Base-by-base conservation (phyloP, 148 eudicot genomes). In the Rheum nobile region DNA sequence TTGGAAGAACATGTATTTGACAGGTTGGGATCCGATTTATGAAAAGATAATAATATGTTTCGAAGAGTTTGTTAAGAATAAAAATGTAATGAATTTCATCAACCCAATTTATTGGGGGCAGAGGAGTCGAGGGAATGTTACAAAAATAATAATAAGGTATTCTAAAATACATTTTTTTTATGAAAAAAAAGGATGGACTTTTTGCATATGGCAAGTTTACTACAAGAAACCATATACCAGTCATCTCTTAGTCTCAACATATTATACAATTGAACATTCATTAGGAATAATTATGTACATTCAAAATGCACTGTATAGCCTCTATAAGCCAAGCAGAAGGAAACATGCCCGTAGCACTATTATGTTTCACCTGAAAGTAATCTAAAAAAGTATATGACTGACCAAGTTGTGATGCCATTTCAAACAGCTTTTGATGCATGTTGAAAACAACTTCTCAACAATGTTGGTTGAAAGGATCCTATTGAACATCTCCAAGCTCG, bases 381-480 rank as follows among this genome's bases (percentile, higher is more conserved):
- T 67, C 71, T 34, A 32, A 57, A 67, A 34, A 24, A 38, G 17
- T 22, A 34, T 4, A 13, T 29, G 37, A 63, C 37, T 63, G 38
- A 63, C 69, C 76, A 3, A 32, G 39, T 21, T 24, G 19, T 22
- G 24, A 52, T 21, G 71, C 76, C 47, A 67, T 28, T 88, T 79
- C 71, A 67, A 71, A 86, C 83, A 21, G 84, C 47, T 76, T 88
- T 85, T 0, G 88, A 38, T 12, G 71, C n/a, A n/a, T n/a, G n/a
- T 71, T 29, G 97, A 86, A 70, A 94, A 89, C 35, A 94, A 79
- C 83, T 94, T 94, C 82, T 94, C 96, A 24, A 94, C 75, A 85
- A 88, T 90, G 81, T 79, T 83, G 78, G 89, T 94, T 14, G 98
- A 91, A 10, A 94, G 80, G 71, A 94, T 88, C 61, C 72, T 82